Evolutionary conservation across 306 rosid species (phyloP).

Genomic region (Vicia villosa): DNA sequence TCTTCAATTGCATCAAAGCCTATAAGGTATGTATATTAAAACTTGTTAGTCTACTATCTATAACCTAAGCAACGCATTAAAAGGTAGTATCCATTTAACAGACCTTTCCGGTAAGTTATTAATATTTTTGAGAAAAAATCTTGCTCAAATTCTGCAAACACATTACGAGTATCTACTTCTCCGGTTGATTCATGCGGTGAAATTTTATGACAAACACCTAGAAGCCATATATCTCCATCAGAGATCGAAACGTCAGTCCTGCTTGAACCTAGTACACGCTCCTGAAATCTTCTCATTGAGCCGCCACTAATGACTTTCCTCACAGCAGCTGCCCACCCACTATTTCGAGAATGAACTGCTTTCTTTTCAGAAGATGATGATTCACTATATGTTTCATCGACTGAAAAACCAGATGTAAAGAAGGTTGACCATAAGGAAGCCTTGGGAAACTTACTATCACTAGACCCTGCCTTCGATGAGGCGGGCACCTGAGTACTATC

Average conservation of each 20-base stretch:
- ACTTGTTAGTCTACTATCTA: conserved; percentile 21
- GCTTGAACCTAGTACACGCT: conserved; percentile 74
- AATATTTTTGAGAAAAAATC: conserved; percentile 84
- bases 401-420: conserved; percentile 71
- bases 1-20: conserved; percentile 83
- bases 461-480: conserved; percentile 53
- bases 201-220: conserved; percentile 74
- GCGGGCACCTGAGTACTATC: conserved; percentile 55
- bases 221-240: conserved; percentile 92
- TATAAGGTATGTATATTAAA: conserved; percentile 36
- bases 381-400: conserved; percentile 73
- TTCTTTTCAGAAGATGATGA: conserved; percentile 72
- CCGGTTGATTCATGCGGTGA: conserved; percentile 58
- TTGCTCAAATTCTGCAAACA: conserved; percentile 61
- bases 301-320: conserved; percentile 66
- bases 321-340: conserved; percentile 84
- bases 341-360: conserved; percentile 57
- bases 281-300: conserved; percentile 89
- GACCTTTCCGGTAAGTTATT: conserved; percentile 94
- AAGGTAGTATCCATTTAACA: conserved; percentile 21
- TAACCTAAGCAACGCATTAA: conserved; percentile 23
- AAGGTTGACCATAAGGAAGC: conserved; percentile 80
- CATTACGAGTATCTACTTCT: conserved; percentile 49
- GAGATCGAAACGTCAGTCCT: conserved; percentile 67
- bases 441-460: conserved; percentile 60